These are phyloP conservation scores for Komagataella pseudopastoris DNA, from an alignment of 805 yeast species.

Conservation along the genomic window DNA sequence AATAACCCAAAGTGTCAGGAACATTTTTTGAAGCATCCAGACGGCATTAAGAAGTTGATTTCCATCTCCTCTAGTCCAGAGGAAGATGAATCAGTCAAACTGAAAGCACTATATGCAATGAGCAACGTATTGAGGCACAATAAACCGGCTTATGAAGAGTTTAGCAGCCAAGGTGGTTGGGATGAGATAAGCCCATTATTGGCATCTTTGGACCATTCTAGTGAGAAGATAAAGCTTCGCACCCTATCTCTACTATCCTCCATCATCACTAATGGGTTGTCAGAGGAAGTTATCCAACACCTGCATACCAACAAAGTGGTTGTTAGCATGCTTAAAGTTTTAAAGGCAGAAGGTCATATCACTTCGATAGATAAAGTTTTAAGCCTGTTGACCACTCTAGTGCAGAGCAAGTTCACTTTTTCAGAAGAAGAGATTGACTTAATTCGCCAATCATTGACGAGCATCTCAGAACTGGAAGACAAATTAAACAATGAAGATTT, in stretches of 20 bases:
- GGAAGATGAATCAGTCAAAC: constrained; percentile 20
- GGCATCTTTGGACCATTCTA: constrained; percentile 4
- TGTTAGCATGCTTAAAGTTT: constrained; percentile 16
- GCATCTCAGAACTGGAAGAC: constrained; percentile 28
- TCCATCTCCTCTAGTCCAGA: constrained; percentile 18
- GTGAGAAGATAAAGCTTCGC: constrained; percentile 35
- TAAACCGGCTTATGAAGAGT: constrained; percentile 36
- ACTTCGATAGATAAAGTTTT: constrained; percentile 46
- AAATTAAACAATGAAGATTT: constrained; percentile 42
- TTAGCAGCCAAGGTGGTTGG: constrained; percentile 51
- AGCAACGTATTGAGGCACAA: constrained; percentile 65
- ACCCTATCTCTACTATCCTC: constrained; percentile 46
- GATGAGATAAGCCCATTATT: constrained; percentile 22
- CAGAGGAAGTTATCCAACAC: constrained; percentile 22
- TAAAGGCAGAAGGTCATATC: constrained; percentile 23
- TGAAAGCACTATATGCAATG: constrained; percentile 69
- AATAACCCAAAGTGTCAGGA: constrained; percentile 71
- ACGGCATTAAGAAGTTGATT: constrained; percentile 33
- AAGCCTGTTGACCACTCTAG: constrained; percentile 32
- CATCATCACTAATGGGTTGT: constrained; percentile 37
- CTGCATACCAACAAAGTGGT: constrained; percentile 23
- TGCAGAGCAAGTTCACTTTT: constrained; percentile 30
- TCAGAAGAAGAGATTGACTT: constrained; percentile 24
- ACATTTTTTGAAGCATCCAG: constrained; percentile 39
- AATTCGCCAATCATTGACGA: constrained; percentile 22